Base-by-base conservation (phyloP, 2,329 filamentous ascomycete genomes). In the Chrysosporium queenslandicum region DNA sequence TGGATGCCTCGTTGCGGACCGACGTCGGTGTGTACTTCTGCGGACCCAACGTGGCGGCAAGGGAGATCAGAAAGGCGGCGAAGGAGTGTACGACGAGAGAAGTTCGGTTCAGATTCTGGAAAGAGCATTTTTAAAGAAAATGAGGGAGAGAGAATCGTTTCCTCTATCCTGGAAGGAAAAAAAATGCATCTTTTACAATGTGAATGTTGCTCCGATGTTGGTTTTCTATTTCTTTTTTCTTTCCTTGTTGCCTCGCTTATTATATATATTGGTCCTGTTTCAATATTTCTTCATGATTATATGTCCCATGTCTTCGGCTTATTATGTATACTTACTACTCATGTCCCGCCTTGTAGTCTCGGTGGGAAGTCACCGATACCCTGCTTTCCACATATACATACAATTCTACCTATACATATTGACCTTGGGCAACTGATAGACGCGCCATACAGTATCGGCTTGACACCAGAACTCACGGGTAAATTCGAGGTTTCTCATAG, bases 1-100 rank as follows among this genome's bases (percentile, higher is more conserved):
- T 96, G 14, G 86, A 94, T 68, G 80, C 80, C 54, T 84, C 78
- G 61, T 77, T 85, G 65, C 79, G 81, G 63, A 94, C 88, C 2
- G 88, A 91, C 34, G 86, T 98, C 11, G 92, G 92, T 71, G 91
- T 98, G 18, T 98, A 98, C 74, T 97, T 97, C 70, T 98, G 92
- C 68, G 92, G 92, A 55, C 90, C 90, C 21, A 92, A 86, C 57
- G 77, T 77, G 58, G 74, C 79, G 71, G 91, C 91, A 5, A 80
- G 89, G 59, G 81, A 87, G 63, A 96, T 98, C 66, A 85, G 86
- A 69, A 80, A 81, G 65, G 90, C 91, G 14, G 86, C 87, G 59
- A 86, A 85, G 64, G 68, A 75, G 50, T 84, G 85, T 14, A 86
- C 82, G 11, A 82, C 79, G 34, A 80, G 80, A 57, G 86, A 94